Base-by-base conservation (phyloP, 2,329 filamentous ascomycete species). In the Trichophyton schoenleinii region DNA sequence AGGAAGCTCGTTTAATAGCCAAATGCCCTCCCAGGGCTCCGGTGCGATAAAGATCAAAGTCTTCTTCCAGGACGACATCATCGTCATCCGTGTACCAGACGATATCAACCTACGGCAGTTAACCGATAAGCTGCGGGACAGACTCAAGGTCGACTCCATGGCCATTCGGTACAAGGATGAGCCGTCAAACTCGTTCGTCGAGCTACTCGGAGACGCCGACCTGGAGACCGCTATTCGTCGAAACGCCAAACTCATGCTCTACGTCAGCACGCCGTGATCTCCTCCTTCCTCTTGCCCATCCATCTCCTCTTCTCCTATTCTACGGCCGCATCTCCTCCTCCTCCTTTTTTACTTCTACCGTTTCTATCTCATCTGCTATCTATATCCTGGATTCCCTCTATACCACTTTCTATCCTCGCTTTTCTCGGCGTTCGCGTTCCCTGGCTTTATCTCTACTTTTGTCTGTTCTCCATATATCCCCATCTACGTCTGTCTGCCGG, bases 31-130 rank as follows among this genome's bases (percentile, higher is more conserved):
- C 41, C 75, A 79, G 60, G 71, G 73, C 38, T 70, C 76, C 5
- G 76, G 80, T 6, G 81, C 84, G 2, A 87, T 96, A 78, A 97
- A 96, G 74, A 88, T 97, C 72, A 97, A 97, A 77, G 87, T 96
- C 60, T 94, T 89, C 77, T 96, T 90, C 77, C 88, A 92, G 66
- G 87, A 91, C 63, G 92, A 96, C 67, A 84, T 95, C 61, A 92
- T 96, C 66, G 88, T 94, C 52, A 91, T 99, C 68, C 86, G 91
- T 38, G 89, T 97, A 61, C 87, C 92, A 0, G 82, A 82, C 1
- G 88, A 95, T 60, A 90, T 95, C 68, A 82, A 82, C 60, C 94
- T 87, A 73, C 79, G 83, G 60, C 87, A 90, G 64, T 80, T 99
- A 7, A 87, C 87, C 67, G 87, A 91, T 66, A 95, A 94, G 75